Percentiles rank a stretch among this genome's conserved stretches.
Conservation (phyloP, 495 filamentous ascomycete genomes). For the Xylaria cubensis region DNA sequence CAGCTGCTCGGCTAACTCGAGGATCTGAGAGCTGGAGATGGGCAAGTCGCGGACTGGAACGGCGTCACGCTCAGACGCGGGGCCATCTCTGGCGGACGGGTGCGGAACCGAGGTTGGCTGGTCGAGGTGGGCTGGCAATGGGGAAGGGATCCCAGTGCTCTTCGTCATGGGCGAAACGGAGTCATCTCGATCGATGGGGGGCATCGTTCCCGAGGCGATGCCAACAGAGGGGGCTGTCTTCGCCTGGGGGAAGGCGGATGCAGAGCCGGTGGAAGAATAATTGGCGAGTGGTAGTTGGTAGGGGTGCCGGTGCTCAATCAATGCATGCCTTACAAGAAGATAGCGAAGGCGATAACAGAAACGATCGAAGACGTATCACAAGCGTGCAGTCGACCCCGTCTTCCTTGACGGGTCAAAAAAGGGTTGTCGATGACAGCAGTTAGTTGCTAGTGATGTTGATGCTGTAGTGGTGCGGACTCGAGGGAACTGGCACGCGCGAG, state of each 20-base stretch:
- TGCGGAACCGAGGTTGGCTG: slow-evolving; percentile 23
- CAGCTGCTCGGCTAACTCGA: slow-evolving; percentile 28
- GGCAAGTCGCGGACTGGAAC: slow-evolving; percentile 28
- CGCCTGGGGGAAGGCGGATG: not conserved
- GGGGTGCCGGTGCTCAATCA: not conserved
- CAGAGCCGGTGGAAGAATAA: not conserved
- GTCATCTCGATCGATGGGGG: slow-evolving; percentile 40
- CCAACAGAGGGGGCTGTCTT: slow-evolving; percentile 2
- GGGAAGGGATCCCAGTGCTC: slow-evolving; percentile 33
- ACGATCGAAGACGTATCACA: not conserved
- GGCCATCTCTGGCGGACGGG: not conserved
- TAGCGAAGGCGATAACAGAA: not conserved
- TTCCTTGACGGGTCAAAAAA: not conserved
- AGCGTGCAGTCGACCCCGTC: not conserved
- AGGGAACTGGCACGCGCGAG: slow-evolving; percentile 1
- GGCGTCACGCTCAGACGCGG: slow-evolving; percentile 12
- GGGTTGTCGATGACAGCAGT: not conserved
- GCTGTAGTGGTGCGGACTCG: not conserved
- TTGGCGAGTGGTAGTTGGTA: not conserved
- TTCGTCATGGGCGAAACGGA: slow-evolving; percentile 41
- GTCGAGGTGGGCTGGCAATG: slow-evolving; percentile 28
- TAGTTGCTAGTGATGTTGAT: not conserved
- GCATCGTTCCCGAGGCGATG: slow-evolving; percentile 35
- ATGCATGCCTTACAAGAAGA: not conserved
- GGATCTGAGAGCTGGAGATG: slow-evolving; percentile 30